These are phyloP conservation scores for Phlebiopsis flavidoalba DNA, from an alignment of 768 basidiomycete species.

Conservation along the genomic window DNA sequence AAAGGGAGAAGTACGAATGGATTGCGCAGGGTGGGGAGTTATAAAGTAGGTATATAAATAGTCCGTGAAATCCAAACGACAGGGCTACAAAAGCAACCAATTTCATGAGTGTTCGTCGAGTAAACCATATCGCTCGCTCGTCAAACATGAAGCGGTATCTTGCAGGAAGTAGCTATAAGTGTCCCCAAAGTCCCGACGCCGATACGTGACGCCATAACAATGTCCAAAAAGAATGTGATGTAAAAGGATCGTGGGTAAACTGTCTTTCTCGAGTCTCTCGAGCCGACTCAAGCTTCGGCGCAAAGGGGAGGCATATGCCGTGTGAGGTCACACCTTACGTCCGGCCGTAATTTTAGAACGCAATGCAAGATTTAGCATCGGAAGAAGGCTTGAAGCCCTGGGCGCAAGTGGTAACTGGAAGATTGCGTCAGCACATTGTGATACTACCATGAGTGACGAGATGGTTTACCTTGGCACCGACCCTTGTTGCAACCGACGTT, in stretches of 20 bases:
- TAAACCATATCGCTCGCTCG: neutral
- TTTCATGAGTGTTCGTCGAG: neutral
- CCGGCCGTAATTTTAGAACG: conserved; percentile 17
- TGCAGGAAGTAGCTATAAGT: neutral
- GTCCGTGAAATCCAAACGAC: conserved; percentile 1
- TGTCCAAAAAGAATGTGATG: conserved; percentile 16
- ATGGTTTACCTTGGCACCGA: conserved; percentile 45
- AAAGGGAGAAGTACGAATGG: neutral
- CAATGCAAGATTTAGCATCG: conserved; percentile 40
- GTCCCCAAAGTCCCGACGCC: conserved; percentile 1
- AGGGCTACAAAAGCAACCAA: neutral
- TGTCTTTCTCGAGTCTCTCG: conserved; percentile 9
- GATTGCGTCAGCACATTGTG: neutral
- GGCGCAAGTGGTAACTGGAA: conserved; percentile 45
- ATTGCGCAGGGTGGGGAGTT: neutral
- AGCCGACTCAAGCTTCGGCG: neutral
- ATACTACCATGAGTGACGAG: too few relatives aligned
- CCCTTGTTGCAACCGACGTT: conserved; percentile 65
- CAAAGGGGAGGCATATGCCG: neutral
- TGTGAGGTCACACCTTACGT: neutral
- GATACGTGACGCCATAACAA: neutral
- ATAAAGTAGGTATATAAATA: neutral
- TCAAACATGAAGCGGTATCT: neutral
- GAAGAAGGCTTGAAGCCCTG: conserved; percentile 38
- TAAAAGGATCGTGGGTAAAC: conserved; percentile 9